Evolutionary conservation across 1,284 basidiomycete genomes (phyloP).

Genomic region (Mycena citricolor): DNA sequence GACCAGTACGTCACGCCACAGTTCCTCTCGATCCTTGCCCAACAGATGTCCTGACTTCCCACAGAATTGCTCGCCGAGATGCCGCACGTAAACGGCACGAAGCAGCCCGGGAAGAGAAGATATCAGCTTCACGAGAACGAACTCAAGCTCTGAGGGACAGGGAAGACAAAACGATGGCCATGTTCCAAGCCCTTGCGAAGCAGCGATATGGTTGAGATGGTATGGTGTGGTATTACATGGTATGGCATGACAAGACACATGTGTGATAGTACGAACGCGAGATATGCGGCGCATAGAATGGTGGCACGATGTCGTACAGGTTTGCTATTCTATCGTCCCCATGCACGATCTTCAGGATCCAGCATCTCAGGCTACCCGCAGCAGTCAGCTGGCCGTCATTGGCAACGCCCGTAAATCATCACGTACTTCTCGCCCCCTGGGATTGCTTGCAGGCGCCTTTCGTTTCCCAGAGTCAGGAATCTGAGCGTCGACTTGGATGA

Average conservation of each 20-base stretch:
- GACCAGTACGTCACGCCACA: conserved; percentile 51
- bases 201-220: conserved; percentile 60
- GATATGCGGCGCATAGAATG: conserved; percentile 3
- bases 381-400: neutral
- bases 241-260: neutral
- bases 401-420: neutral
- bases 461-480: conserved; percentile 13
- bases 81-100: conserved; percentile 57
- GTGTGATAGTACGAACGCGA: neutral
- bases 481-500: neutral
- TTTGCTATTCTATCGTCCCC: conserved; percentile 24
- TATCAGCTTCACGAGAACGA: conserved; percentile 49
- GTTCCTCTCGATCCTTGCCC: conserved; percentile 7
- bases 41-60: conserved; percentile 16
- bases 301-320: neutral
- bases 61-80: conserved; percentile 67
- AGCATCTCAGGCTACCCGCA: conserved; percentile 34
- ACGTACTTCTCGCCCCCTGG: conserved; percentile 17
- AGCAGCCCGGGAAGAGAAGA: conserved; percentile 48
- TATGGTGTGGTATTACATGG: neutral
- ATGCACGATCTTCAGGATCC: conserved; percentile 40
- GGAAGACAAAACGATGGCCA: conserved; percentile 80
- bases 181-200: conserved; percentile 79
- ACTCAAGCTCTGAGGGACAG: conserved; percentile 60
- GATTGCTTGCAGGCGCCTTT: conserved; percentile 2